Evolutionary conservation across 2,329 filamentous ascomycete species (phyloP).

Genomic region (Fusarium concolor): DNA sequence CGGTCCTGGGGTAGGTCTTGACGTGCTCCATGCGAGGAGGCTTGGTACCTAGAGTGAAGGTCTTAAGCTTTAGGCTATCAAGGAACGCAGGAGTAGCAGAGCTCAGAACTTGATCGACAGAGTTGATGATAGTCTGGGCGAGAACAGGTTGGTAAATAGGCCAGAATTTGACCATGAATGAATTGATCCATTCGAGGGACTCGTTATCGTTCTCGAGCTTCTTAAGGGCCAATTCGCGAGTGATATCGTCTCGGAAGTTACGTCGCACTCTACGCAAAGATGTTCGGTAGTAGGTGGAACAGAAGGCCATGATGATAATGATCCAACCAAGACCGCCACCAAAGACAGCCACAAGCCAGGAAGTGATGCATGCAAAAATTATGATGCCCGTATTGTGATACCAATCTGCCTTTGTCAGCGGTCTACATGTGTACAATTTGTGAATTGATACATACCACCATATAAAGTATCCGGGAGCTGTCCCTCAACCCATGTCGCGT

Average conservation of each 20-base stretch:
- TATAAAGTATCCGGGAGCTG: conserved; percentile 90
- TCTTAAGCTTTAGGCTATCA: conserved; percentile 92
- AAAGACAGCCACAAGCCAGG: conserved; percentile 89
- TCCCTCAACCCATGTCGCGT: conserved; percentile 87
- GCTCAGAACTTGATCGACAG: conserved; percentile 95
- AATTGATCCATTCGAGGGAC: conserved; percentile 98
- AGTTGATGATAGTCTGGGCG: conserved; percentile 89
- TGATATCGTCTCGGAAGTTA: conserved; percentile 95
- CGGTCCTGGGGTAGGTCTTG: conserved; percentile 95
- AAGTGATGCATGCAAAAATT: conserved; percentile 88
- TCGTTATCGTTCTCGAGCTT: conserved; percentile 91
- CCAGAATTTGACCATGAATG: conserved; percentile 98
- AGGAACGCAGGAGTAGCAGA: conserved; percentile 91
- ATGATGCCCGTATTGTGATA: conserved; percentile 98
- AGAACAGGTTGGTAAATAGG: conserved; percentile 97
- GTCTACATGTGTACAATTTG: neutral
- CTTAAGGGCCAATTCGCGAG: conserved; percentile 87
- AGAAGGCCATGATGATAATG: conserved; percentile 90
- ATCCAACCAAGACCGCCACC: conserved; percentile 95
- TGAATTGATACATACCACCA: conserved; percentile 71
- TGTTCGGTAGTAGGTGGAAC: conserved; percentile 95
- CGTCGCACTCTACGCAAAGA: conserved; percentile 92
- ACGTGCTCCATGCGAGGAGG: conserved; percentile 97
- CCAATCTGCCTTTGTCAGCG: conserved; percentile 75
- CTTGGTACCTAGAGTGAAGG: conserved; percentile 93